Percentiles rank a stretch among this genome's conserved stretches.
phyloP scores from a whole-genome alignment of 768 basidiomycete genomes.

The Psilocybe tampanensis region DNA sequence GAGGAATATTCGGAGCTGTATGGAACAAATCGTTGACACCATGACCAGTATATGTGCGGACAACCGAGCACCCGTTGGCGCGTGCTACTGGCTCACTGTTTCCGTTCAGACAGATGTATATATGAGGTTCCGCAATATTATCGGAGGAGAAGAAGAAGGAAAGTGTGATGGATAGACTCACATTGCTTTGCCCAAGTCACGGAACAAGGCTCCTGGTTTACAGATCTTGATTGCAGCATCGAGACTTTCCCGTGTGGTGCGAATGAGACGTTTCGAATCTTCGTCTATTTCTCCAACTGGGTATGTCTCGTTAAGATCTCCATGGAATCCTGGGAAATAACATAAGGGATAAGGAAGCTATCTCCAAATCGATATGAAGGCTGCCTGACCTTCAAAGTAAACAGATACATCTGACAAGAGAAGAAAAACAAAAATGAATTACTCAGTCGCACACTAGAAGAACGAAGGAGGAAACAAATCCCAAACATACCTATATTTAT shows the following conservation, averaged over 20 bases:
- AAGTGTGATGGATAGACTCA: slow-evolving; percentile 37
- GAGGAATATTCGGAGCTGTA: slow-evolving; percentile 83
- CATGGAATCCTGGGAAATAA: slow-evolving; percentile 72
- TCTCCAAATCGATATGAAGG: slow-evolving; percentile 1
- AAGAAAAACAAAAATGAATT: slow-evolving; percentile 11
- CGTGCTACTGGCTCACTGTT: slow-evolving; percentile 79
- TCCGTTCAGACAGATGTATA: slow-evolving; percentile 1
- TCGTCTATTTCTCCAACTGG: slow-evolving; percentile 87
- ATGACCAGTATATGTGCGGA: slow-evolving; percentile 91
- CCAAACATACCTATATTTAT: slow-evolving; percentile 78
- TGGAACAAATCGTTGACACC: slow-evolving; percentile 91
- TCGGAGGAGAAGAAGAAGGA: slow-evolving; percentile 1
- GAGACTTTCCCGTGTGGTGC: slow-evolving; percentile 77
- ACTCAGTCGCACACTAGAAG: neutral
- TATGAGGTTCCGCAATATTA: slow-evolving; percentile 1
- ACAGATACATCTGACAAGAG: slow-evolving; percentile 66
- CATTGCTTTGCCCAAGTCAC: slow-evolving; percentile 88
- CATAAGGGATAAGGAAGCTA: slow-evolving; percentile 3
- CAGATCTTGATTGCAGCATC: slow-evolving; percentile 91
- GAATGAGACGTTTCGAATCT: slow-evolving; percentile 80
- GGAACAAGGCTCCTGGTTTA: slow-evolving; percentile 90
- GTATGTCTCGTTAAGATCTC: slow-evolving; percentile 92
- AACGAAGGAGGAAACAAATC: slow-evolving; percentile 4
- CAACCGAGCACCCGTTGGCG: slow-evolving; percentile 84
- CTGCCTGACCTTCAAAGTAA: slow-evolving; percentile 68